phyloP scores from a whole-genome alignment of 148 eudicot species.

The Hydrangea macrophylla region DNA sequence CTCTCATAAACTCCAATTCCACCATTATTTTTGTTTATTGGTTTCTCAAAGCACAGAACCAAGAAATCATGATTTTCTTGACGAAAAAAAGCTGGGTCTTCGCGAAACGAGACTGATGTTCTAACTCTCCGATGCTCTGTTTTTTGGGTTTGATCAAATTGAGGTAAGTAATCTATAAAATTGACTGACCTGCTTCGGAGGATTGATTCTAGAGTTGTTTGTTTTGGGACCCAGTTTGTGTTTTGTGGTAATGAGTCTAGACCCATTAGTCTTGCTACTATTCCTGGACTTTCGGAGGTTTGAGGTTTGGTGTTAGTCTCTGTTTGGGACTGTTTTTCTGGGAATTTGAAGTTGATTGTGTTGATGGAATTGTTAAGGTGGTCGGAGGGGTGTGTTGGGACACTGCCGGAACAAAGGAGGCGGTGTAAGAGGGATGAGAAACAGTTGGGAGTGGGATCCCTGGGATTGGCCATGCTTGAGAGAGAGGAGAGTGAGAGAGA shows the following conservation, averaged over 20 bases:
- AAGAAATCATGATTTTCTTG: too few species aligned
- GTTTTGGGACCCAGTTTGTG: neutral
- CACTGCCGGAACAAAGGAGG: constrained; percentile 29
- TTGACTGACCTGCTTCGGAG: constrained; percentile 52
- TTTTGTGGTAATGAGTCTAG: constrained; percentile 39
- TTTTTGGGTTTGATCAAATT: constrained; percentile 30
- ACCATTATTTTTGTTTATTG: too few species aligned
- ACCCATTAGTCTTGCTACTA: constrained; percentile 59
- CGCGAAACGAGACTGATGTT: constrained; percentile 39
- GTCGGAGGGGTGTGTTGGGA: constrained; percentile 38
- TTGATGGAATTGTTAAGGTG: constrained; percentile 2
- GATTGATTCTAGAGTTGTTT: constrained; percentile 17
- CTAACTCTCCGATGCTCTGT: constrained; percentile 31
- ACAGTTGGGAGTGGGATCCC: constrained; percentile 19
- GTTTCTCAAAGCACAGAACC: too few species aligned
- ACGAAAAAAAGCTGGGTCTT: too few species aligned
- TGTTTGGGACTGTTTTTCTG: neutral
- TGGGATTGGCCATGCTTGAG: constrained; percentile 18
- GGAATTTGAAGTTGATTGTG: neutral
- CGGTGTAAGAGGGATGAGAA: constrained; percentile 29
- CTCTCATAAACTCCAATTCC: too few species aligned
- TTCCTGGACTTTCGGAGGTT: constrained; percentile 28
- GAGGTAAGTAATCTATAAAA: constrained; percentile 31
- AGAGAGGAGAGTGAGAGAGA: too few species aligned
- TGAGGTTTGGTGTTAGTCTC: neutral